These are phyloP conservation scores for Pneumocystis carinii DNA, from an alignment of 1,139 yeast species.

Conservation along the genomic window DNA sequence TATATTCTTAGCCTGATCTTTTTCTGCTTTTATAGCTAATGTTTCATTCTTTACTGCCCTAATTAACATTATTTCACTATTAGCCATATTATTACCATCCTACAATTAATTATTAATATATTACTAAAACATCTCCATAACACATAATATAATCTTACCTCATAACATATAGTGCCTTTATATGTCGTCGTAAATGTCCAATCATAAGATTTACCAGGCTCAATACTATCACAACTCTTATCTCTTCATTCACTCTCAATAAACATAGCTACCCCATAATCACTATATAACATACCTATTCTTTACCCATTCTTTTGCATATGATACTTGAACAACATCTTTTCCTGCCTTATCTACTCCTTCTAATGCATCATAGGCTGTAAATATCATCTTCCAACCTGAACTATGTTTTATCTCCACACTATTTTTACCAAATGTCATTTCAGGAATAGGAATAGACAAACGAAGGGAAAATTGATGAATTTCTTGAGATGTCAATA, in stretches of 20 bases:
- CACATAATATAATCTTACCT: background rate
- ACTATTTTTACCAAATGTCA: constrained; percentile 86
- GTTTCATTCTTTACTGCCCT: background rate
- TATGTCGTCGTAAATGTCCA: constrained; percentile 89
- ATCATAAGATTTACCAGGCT: constrained; percentile 68
- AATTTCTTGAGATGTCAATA: constrained; percentile 56
- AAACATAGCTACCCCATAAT: constrained; percentile 2
- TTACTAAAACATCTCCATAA: background rate
- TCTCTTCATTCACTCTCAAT: background rate
- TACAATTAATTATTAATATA: background rate
- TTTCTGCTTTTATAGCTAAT: background rate
- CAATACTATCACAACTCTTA: constrained; percentile 28
- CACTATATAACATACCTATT: constrained; percentile 11
- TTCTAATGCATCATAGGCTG: constrained; percentile 68
- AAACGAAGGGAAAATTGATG: constrained; percentile 49
- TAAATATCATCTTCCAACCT: constrained; percentile 44
- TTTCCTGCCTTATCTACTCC: constrained; percentile 38
- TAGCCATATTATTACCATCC: background rate
- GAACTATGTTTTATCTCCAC: constrained; percentile 36
- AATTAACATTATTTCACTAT: background rate
- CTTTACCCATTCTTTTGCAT: constrained; percentile 45
- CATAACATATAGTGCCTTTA: constrained; percentile 37
- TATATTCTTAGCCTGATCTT: background rate
- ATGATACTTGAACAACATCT: constrained; percentile 53
- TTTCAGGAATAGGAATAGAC: constrained; percentile 82